Evolutionary conservation across 1,139 yeast species (phyloP).

Genomic region (Diutina pseudorugosa): DNA sequence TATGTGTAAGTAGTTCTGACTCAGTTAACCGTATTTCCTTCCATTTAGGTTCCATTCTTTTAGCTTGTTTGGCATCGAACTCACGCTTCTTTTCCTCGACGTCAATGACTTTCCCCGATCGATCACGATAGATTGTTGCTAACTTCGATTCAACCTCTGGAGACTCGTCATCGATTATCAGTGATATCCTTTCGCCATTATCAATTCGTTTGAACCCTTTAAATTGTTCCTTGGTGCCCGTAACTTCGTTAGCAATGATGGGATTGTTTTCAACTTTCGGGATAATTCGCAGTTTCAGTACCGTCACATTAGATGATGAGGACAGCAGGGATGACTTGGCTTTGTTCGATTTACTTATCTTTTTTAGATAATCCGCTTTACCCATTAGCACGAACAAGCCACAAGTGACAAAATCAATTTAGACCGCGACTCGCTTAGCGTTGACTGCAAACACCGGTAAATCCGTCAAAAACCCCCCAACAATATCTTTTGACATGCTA

Average conservation of each 20-base stretch:
- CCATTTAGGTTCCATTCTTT: slow-evolving; percentile 11
- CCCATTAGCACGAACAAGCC: neutral
- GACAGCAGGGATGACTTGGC: neutral
- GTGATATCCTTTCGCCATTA: slow-evolving; percentile 12
- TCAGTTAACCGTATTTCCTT: slow-evolving; percentile 13
- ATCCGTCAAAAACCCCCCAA: too few species aligned
- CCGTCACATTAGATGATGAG: neutral
- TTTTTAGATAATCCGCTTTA: neutral
- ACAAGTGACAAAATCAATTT: neutral
- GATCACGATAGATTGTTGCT: slow-evolving; percentile 50
- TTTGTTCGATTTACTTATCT: neutral
- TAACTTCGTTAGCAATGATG: neutral
- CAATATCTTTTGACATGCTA: too few species aligned
- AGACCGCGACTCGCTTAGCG: neutral
- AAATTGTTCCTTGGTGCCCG: slow-evolving; percentile 5
- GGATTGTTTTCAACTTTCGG: neutral
- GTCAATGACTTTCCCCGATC: slow-evolving; percentile 39
- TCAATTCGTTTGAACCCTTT: slow-evolving; percentile 31
- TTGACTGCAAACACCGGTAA: too few species aligned
- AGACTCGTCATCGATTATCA: slow-evolving; percentile 5
- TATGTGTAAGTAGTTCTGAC: too few species aligned
- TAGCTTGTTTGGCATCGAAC: slow-evolving; percentile 15
- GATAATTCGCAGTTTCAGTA: neutral
- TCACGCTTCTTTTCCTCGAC: slow-evolving; percentile 20
- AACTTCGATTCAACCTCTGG: slow-evolving; percentile 9